Percentiles rank a stretch among this genome's conserved stretches.
Conservation (phyloP, 768 basidiomycete genomes). For the Paxillus rubicundulus region DNA sequence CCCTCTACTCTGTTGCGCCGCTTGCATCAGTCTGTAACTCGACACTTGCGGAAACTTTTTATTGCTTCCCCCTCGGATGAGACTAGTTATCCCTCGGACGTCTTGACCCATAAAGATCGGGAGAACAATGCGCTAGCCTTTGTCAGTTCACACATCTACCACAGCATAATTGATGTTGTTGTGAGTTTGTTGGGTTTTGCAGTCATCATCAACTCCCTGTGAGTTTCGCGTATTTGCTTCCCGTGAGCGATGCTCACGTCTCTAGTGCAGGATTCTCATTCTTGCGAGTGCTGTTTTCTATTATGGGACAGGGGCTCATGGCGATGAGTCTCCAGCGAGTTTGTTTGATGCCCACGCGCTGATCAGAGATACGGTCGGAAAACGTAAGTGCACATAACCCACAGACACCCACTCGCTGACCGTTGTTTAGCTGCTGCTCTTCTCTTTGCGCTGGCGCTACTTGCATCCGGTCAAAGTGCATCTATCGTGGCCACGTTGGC, state of each 20-base stretch:
- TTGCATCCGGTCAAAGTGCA: slow-evolving; percentile 86
- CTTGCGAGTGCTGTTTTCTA: slow-evolving; percentile 83
- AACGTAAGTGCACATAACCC: slow-evolving; percentile 41
- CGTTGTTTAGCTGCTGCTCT: slow-evolving; percentile 63
- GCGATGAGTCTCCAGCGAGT: slow-evolving; percentile 54
- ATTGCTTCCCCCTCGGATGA: slow-evolving; percentile 22
- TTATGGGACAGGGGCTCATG: slow-evolving; percentile 42
- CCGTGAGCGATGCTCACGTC: neutral
- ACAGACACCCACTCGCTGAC: neutral
- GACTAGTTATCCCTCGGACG: slow-evolving; percentile 18
- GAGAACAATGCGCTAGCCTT: slow-evolving; percentile 57
- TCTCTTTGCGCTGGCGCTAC: slow-evolving; percentile 84
- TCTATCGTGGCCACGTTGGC: slow-evolving; percentile 87
- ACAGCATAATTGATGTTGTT: slow-evolving; percentile 65
- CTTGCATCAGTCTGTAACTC: slow-evolving; percentile 8
- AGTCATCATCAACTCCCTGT: slow-evolving; percentile 84
- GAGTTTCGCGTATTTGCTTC: slow-evolving; percentile 21
- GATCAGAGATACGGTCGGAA: slow-evolving; percentile 64
- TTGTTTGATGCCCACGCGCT: slow-evolving; percentile 83
- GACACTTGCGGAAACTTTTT: slow-evolving; percentile 19
- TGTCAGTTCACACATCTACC: slow-evolving; percentile 60
- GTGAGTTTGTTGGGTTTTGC: slow-evolving; percentile 78
- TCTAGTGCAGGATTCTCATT: slow-evolving; percentile 62
- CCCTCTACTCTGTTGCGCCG: slow-evolving; percentile 22
- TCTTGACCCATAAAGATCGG: slow-evolving; percentile 49